Evolutionary conservation across 2,329 filamentous ascomycete species (phyloP).

Genomic region (Claviceps humidiphila): DNA sequence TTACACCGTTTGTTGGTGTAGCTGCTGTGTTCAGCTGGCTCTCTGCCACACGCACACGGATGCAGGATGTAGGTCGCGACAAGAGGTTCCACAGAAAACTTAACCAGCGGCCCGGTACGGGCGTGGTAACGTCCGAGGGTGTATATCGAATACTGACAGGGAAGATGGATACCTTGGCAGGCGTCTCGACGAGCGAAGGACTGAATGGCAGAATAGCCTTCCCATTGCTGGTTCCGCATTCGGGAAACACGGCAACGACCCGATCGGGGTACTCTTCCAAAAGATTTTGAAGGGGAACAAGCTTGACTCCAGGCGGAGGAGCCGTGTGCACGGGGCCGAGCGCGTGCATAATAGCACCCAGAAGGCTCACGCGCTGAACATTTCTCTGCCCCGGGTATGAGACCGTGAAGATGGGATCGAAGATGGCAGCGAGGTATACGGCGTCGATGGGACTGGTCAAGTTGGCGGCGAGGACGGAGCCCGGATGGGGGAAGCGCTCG

Average conservation of each 20-base stretch:
- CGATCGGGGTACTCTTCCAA: slow-evolving; percentile 56
- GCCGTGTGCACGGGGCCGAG: slow-evolving; percentile 45
- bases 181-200: slow-evolving; percentile 57
- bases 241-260: slow-evolving; percentile 78
- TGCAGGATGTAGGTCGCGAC: slow-evolving; percentile 72
- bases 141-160: slow-evolving; percentile 84
- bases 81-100: slow-evolving; percentile 78
- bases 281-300: slow-evolving; percentile 51
- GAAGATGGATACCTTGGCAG: slow-evolving; percentile 63
- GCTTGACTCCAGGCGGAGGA: slow-evolving; percentile 30
- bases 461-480: slow-evolving; percentile 75
- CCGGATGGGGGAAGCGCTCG: slow-evolving; percentile 62
- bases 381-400: slow-evolving; percentile 63
- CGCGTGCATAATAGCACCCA: slow-evolving; percentile 60
- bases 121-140: slow-evolving; percentile 79
- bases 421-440: slow-evolving; percentile 87
- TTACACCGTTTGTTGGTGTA: slow-evolving; percentile 21
- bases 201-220: slow-evolving; percentile 77
- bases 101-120: slow-evolving; percentile 60
- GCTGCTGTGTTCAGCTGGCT: slow-evolving; percentile 43
- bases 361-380: slow-evolving; percentile 64
- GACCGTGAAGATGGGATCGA: slow-evolving; percentile 86
- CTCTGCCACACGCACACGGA: slow-evolving; percentile 82
- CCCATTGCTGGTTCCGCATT: slow-evolving; percentile 89
- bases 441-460: slow-evolving; percentile 90